Evolutionary conservation across 2,329 filamentous ascomycete species (phyloP), one percentile per base, ranked within the genome.

Genomic region (Metarhizium sp.): DNA sequence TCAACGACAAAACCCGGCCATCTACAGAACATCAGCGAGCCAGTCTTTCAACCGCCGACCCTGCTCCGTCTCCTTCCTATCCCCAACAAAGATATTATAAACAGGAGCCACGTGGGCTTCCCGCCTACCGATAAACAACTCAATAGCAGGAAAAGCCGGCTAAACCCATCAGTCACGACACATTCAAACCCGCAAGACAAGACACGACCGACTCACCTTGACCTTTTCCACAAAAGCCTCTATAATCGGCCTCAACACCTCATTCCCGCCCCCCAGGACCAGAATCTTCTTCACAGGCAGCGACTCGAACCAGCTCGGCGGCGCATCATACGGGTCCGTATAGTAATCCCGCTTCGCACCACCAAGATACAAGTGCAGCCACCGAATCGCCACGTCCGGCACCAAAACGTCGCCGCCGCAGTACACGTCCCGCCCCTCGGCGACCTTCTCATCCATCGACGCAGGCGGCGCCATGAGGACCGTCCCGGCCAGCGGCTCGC

Each of bases 381-480:
- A 25, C 25, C 25, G 25, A 25, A 25, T 25, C 25, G 25, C 25
- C 25, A 25, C 25, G 4, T n/a, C 20, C 2, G 55, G 54, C 2
- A 54, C 55, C 6, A 61, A 34, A 32, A 60, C 25, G 34, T 62
- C 60, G 2, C 54, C 58, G 30, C 56, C 57, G 14, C 25, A 40
- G 34, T 62, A 59, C n/a, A 55, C 49, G 16, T 50, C 53, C 8
- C 49, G 18, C 2, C 53, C 32, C 25, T 25, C 25, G 11, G 40
- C 42, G 20, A 52, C 25, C 4, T 40, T 51, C 42, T 57, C 42
- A 16, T 60, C 38, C 6, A 60, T 18, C 4, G 52, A 55, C 29
- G 55, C 57, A 59, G 59, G 61, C 3, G 61, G 59, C 6, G 58
- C 56, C 8, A 62, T 54, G 14, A 51, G 20, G 25, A 50, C 55